Evolutionary conservation across 176 grass and related monocot genomes (phyloP).

Genomic region (bread wheat (Triticum aestivum)): IWGSC_CS_RefSeq_v2.1 NC_057814.1:595035301-595035800

Average conservation of each 20-base stretch:
- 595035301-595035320: constrained; percentile 30
- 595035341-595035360: background rate
- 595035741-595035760: constrained; percentile 54
- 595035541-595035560: background rate
- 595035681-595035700: background rate
- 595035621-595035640: background rate
- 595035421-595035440: background rate
- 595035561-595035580: background rate
- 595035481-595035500: constrained; percentile 9
- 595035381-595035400: constrained; percentile 63
- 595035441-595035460: constrained; percentile 43
- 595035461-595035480: constrained; percentile 28
- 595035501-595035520: constrained; percentile 52
- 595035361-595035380: background rate
- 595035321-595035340: no score
- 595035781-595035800: background rate
- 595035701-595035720: constrained; percentile 32
- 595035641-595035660: constrained; percentile 8
- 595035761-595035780: constrained; percentile 34
- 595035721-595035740: constrained; percentile 49
- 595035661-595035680: constrained; percentile 46
- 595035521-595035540: constrained; percentile 42
- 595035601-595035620: background rate
- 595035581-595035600: constrained; percentile 25
- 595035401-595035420: constrained; percentile 36